Evolutionary conservation across 208 protist species (phyloP), one percentile per base, ranked within the genome.

Genomic region (Trypanosoma avium): DNA sequence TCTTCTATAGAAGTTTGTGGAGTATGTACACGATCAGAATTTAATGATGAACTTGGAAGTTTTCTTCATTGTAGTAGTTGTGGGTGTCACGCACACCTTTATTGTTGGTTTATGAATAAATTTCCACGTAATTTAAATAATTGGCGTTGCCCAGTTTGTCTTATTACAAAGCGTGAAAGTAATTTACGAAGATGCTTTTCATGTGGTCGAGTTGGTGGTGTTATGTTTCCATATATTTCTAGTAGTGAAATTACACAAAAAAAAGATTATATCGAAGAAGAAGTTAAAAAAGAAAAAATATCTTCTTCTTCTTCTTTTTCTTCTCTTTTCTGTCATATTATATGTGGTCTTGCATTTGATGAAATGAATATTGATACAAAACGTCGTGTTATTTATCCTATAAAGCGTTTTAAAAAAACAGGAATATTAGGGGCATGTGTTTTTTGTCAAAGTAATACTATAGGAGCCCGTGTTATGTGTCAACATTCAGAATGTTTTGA

Each of bases 121-220:
- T 32, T 78, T n/a, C 81, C 75, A 33, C 70, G 57, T n/a, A 45
- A 69, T 30, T 61, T 49, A 1, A 59, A 77, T 21, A 24, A 47
- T 33, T 93, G 87, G 87, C 57, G 54, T 19, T 93, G 87, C 43
- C 78, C 87, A 38, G 63, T 59, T 21, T 93, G 87, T 69, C 61
- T 48, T n/a, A 62, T 71, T 57, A 56, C 60, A 46, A 42, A 52
- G 8, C 56, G 73, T 24, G 64, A 77, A 50, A 65, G 62, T 33
- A 67, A 24, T 55, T 67, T 50, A 60, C 61, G 30, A 62, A 77
- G 7, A 17, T 81, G 21, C 61, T 74, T 29, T 86, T 75, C 54
- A 48, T 93, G 87, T 70, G 68, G 67, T 4, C 81, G 81, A 0
- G 30, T 59, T 10, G 87, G 80, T 42, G 87, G 87, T 24, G 81